Evolutionary conservation across 768 basidiomycete genomes (phyloP).

Genomic region (Daedaleopsis sinensis): DNA sequence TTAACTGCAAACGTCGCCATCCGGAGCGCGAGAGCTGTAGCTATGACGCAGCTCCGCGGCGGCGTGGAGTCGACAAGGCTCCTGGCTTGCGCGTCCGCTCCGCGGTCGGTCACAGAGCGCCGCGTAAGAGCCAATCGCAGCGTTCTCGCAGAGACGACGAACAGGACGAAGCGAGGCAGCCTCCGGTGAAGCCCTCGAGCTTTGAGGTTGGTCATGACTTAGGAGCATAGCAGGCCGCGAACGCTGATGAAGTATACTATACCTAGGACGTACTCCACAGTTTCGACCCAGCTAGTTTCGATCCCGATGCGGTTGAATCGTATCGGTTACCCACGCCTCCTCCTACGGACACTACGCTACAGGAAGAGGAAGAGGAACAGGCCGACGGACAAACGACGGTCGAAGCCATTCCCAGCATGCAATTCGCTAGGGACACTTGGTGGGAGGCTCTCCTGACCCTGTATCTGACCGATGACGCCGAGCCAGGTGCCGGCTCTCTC

Average conservation of each 20-base stretch:
- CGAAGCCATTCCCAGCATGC: constrained; percentile 56
- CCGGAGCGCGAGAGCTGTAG: constrained; percentile 44
- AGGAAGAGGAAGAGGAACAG: neutral
- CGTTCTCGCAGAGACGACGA: neutral
- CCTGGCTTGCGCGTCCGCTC: constrained; percentile 75
- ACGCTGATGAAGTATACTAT: too few species aligned
- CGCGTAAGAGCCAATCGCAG: constrained; percentile 32
- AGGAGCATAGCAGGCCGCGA: too few species aligned
- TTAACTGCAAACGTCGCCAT: constrained; percentile 65
- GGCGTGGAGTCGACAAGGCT: constrained; percentile 76
- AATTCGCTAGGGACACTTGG: constrained; percentile 74
- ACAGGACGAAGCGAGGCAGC: neutral
- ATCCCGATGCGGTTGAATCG: neutral
- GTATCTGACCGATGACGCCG: constrained; percentile 36
- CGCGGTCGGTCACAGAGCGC: constrained; percentile 37
- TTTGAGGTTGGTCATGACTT: neutral
- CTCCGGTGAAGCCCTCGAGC: neutral
- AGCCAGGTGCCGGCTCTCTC: neutral
- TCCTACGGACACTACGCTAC: neutral
- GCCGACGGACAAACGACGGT: constrained; percentile 4
- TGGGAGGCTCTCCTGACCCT: constrained; percentile 69
- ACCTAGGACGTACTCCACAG: neutral
- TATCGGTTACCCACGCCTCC: neutral
- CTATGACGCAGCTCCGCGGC: constrained; percentile 75
- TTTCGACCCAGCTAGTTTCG: neutral